These are phyloP conservation scores for Pestalotiopsis fici DNA, from an alignment of 2,329 filamentous ascomycete species.

Conservation along the genomic window DNA sequence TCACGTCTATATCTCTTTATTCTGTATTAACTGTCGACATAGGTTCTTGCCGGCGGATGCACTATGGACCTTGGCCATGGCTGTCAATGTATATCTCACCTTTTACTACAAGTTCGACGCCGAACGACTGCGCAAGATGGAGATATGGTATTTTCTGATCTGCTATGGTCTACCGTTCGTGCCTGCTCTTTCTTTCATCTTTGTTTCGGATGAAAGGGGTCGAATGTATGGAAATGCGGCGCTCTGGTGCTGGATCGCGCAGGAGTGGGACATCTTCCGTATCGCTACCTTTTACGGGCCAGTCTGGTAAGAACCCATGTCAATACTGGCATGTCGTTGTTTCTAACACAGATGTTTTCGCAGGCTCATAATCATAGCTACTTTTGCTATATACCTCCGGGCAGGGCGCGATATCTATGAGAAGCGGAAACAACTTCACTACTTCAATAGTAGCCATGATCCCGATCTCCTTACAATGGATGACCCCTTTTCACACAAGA, in stretches of 20 bases:
- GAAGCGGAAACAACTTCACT: conserved; percentile 62
- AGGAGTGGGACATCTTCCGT: conserved; percentile 69
- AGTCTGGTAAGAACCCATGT: conserved; percentile 54
- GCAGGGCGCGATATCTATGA: conserved; percentile 69
- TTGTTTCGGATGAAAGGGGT: conserved; percentile 55
- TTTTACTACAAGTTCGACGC: conserved; percentile 76
- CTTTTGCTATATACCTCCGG: conserved; percentile 65
- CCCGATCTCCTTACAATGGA: conserved; percentile 40
- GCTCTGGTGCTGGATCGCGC: conserved; percentile 79
- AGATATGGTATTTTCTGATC: conserved; percentile 67
- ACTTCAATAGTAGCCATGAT: conserved; percentile 50
- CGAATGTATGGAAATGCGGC: conserved; percentile 74
- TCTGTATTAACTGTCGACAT: not conserved
- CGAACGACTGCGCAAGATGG: conserved; percentile 63
- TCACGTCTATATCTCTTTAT: not conserved
- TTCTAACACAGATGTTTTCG: not conserved
- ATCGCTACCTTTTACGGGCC: conserved; percentile 76
- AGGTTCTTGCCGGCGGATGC: conserved; percentile 81
- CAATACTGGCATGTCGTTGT: not conserved
- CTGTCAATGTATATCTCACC: conserved; percentile 79
- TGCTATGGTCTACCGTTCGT: conserved; percentile 77
- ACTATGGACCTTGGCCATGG: conserved; percentile 80
- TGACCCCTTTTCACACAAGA: conserved; percentile 53
- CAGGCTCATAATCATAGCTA: conserved; percentile 62
- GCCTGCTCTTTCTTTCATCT: conserved; percentile 68